phyloP scores from a whole-genome alignment of 371 early-diverging fungal species.

The Nematocida sp. region DNA sequence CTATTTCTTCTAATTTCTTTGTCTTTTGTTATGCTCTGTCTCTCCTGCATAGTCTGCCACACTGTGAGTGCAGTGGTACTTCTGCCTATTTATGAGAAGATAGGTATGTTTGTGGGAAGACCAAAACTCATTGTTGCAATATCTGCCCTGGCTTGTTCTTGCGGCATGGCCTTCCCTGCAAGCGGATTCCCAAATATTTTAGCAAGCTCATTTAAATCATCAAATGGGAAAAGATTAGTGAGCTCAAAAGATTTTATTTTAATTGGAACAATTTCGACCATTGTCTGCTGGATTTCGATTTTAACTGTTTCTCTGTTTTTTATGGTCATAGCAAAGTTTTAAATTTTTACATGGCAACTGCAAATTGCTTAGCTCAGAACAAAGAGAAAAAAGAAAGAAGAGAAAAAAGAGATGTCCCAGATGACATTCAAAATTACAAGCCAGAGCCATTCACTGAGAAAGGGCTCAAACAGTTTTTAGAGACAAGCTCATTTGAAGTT shows the following conservation, averaged over 20 bases:
- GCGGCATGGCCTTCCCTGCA: slow-evolving; percentile 55
- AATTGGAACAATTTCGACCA: slow-evolving; percentile 31
- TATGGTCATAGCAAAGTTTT: slow-evolving; percentile 29
- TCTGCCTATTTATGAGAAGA: slow-evolving; percentile 48
- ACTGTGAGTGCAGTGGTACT: slow-evolving; percentile 51
- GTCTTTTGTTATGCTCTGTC: slow-evolving; percentile 42
- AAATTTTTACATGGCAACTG: slow-evolving; percentile 13
- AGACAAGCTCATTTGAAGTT: slow-evolving; percentile 90
- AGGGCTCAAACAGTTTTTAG: slow-evolving; percentile 79
- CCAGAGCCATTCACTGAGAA: slow-evolving; percentile 81
- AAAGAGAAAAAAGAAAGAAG: background rate
- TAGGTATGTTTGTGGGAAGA: slow-evolving; percentile 13
- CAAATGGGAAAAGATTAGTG: background rate
- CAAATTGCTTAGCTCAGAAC: slow-evolving; percentile 11
- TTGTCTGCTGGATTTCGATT: slow-evolving; percentile 37
- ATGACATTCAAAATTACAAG: slow-evolving; percentile 62
- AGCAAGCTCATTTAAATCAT: background rate
- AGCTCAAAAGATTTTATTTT: slow-evolving; percentile 22
- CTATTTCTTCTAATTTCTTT: background rate
- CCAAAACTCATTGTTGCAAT: slow-evolving; percentile 34
- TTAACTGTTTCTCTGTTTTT: slow-evolving; percentile 29
- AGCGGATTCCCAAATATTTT: slow-evolving; percentile 58
- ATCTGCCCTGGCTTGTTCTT: slow-evolving; percentile 42
- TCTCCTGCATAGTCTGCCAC: slow-evolving; percentile 54
- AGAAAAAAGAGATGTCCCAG: background rate